Evolutionary conservation across 176 grass and related monocot genomes (phyloP).

Genomic region (Musa troglodytarum): DNA sequence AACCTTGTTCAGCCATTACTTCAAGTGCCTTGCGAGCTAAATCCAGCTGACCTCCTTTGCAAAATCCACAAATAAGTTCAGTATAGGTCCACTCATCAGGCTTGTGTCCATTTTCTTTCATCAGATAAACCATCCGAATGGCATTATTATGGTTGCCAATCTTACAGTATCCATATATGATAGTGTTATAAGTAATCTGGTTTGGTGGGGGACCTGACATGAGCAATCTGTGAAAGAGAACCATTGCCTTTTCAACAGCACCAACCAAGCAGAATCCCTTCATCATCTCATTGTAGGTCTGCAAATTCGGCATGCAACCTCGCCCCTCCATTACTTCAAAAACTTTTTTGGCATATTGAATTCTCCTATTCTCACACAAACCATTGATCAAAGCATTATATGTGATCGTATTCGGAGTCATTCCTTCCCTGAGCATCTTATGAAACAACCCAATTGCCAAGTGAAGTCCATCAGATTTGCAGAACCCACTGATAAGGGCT

Average conservation of each 20-base stretch:
- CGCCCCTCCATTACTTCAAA: constrained; percentile 36
- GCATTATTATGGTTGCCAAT: constrained; percentile 38
- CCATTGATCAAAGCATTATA: constrained; percentile 44
- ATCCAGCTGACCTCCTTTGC: constrained; percentile 28
- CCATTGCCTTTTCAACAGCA: constrained; percentile 41
- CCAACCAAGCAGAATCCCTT: constrained; percentile 42
- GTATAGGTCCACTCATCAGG: constrained; percentile 51
- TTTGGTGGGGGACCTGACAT: constrained; percentile 30
- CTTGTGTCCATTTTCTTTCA: constrained; percentile 31
- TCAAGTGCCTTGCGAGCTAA: constrained; percentile 24
- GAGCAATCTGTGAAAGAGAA: constrained; percentile 31
- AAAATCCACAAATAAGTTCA: constrained; percentile 38
- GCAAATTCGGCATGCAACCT: constrained; percentile 31
- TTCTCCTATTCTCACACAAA: constrained; percentile 30
- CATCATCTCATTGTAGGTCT: constrained; percentile 44
- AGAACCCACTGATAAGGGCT: constrained; percentile 38
- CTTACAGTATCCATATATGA: constrained; percentile 46
- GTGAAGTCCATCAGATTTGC: constrained; percentile 31
- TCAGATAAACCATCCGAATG: constrained; percentile 48
- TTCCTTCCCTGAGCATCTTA: constrained; percentile 42
- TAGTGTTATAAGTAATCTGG: constrained; percentile 52
- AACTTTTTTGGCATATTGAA: constrained; percentile 29
- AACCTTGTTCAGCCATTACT: constrained; percentile 33
- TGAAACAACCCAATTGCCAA: constrained; percentile 51
- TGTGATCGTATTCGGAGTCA: constrained; percentile 33